Evolutionary conservation across 208 protist genomes (phyloP).

Genomic region (Acanthamoeba castellanii): DNA sequence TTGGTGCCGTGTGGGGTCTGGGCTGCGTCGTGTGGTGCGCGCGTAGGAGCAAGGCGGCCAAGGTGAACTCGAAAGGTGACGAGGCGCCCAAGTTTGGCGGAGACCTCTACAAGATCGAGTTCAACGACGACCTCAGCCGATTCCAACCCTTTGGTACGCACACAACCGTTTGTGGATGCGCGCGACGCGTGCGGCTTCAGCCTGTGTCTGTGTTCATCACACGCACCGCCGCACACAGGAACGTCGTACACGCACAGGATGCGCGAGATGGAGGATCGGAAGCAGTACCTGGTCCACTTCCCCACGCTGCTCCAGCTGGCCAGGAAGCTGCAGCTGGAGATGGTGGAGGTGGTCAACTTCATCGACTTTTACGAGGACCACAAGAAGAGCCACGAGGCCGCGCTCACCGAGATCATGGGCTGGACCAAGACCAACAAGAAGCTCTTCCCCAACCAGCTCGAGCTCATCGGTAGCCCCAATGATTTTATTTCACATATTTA

Average conservation of each 20-base stretch:
- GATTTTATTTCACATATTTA: not conserved
- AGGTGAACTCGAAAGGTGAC: constrained; percentile 68
- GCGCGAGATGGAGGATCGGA: constrained; percentile 46
- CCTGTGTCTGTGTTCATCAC: not conserved
- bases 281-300: constrained; percentile 81
- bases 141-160: constrained; percentile 74
- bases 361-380: constrained; percentile 82
- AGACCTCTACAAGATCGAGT: constrained; percentile 73
- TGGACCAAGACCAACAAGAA: constrained; percentile 45
- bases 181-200: not conserved
- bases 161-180: too few relatives aligned
- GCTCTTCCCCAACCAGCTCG: constrained; percentile 34
- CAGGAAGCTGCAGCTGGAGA: constrained; percentile 69
- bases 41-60: constrained; percentile 40
- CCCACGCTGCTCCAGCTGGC: constrained; percentile 79
- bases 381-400: constrained; percentile 78
- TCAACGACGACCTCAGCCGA: constrained; percentile 66
- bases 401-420: constrained; percentile 64
- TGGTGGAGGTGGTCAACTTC: constrained; percentile 77
- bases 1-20: not conserved
- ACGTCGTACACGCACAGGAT: constrained; percentile 65
- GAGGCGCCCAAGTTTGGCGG: constrained; percentile 67
- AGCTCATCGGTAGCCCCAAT: constrained; percentile 9
- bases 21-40: too few relatives aligned
- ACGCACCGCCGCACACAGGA: not conserved